A percentile compares a stretch with the other conserved stretches of the same genome.
These are phyloP conservation scores for Fraxinus latifolia DNA, from an alignment of 305 asterid species.

Conservation along the genomic window DNA sequence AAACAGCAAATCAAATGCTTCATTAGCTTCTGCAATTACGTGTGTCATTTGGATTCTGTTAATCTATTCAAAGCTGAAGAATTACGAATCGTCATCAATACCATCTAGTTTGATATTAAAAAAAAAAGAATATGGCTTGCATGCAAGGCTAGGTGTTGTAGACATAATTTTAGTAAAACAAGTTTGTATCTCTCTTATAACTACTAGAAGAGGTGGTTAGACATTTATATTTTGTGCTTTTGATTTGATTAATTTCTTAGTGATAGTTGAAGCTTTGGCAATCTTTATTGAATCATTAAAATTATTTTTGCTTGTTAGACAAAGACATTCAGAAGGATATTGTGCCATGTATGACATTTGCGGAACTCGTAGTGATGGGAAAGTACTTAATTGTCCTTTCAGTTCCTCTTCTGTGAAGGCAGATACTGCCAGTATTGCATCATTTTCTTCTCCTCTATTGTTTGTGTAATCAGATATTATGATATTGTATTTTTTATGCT, in stretches of 20 bases:
- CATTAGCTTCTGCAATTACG: neutral
- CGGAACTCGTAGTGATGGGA: conserved; percentile 76
- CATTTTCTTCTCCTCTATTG: neutral
- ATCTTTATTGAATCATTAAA: neutral
- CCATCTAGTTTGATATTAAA: neutral
- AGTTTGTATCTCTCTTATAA: neutral
- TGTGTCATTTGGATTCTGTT: neutral
- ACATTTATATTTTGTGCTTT: neutral
- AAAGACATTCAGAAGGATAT: conserved; percentile 63
- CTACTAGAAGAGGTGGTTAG: neutral
- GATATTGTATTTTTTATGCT: neutral
- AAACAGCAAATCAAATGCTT: too few species aligned
- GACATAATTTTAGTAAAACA: neutral
- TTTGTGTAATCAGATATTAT: neutral
- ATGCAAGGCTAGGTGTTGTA: neutral
- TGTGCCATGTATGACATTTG: conserved; percentile 93
- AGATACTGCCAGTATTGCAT: conserved; percentile 5
- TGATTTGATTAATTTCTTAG: neutral
- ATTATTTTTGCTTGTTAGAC: conserved; percentile 29
- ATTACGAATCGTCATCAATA: neutral
- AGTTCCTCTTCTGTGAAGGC: conserved; percentile 75
- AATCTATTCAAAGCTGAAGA: neutral
- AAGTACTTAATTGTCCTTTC: conserved; percentile 83
- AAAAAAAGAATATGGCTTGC: neutral
- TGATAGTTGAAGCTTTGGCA: conserved; percentile 9